Conservation (phyloP, 2,329 filamentous ascomycete species). For the Alternaria gansuensis region DNA sequence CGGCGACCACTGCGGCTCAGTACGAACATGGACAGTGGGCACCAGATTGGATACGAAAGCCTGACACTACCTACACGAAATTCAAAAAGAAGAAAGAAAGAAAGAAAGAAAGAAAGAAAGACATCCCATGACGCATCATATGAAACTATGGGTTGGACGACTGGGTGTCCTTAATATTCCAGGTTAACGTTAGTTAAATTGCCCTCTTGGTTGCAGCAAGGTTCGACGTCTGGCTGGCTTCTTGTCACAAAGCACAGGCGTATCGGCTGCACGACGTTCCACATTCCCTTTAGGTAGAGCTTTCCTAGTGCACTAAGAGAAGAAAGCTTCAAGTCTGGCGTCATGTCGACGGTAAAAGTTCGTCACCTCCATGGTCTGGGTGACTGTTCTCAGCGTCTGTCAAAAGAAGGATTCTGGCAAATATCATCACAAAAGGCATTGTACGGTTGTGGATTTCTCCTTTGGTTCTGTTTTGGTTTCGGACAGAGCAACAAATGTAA, state of each 20-base stretch:
- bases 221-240: background rate
- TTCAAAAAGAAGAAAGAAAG: background rate
- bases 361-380: background rate
- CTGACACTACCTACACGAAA: background rate
- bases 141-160: background rate
- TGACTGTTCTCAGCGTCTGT: background rate
- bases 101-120: background rate
- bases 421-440: background rate
- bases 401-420: background rate
- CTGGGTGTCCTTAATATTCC: background rate
- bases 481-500: background rate
- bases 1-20: background rate
- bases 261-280: background rate
- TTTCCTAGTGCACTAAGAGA: background rate
- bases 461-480: background rate
- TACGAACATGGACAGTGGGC: slow-evolving; percentile 4
- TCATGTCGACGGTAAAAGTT: background rate
- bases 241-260: slow-evolving; percentile 2
- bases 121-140: slow-evolving; percentile 3
- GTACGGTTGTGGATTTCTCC: slow-evolving; percentile 2
- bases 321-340: background rate
- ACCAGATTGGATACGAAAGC: slow-evolving; percentile 15
- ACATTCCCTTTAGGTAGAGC: background rate
- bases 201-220: background rate
- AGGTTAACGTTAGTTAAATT: slow-evolving; percentile 1